Evolutionary conservation across 257 asterid species (phyloP).

Genomic region (Paulownia fortunei): DNA sequence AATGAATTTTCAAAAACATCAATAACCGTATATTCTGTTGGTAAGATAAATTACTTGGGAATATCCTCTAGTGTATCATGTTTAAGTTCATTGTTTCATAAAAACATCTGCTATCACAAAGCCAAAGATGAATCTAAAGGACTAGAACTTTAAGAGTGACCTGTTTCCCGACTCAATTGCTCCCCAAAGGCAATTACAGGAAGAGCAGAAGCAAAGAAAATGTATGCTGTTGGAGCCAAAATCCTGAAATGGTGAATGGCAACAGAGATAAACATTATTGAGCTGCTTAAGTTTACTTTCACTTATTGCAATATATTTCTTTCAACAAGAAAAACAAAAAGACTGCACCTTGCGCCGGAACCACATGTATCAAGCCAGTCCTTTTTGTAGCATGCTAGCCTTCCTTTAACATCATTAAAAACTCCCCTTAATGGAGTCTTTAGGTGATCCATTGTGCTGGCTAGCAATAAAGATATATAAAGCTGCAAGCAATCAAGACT

Average conservation of each 20-base stretch:
- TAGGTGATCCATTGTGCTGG: slow-evolving; percentile 41
- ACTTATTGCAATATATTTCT: neutral
- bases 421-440: slow-evolving; percentile 56
- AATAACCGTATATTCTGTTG: neutral
- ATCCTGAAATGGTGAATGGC: slow-evolving; percentile 41
- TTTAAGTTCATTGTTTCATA: neutral
- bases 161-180: slow-evolving; percentile 68
- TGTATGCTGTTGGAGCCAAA: slow-evolving; percentile 69
- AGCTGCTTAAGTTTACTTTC: neutral
- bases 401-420: slow-evolving; percentile 50
- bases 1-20: neutral
- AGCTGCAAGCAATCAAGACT: slow-evolving; percentile 22
- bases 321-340: neutral
- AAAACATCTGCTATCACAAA: neutral
- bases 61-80: neutral
- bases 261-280: neutral
- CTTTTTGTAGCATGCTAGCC: slow-evolving; percentile 58
- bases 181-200: slow-evolving; percentile 75
- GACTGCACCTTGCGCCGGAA: slow-evolving; percentile 46
- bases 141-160: slow-evolving; percentile 27
- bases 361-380: slow-evolving; percentile 64
- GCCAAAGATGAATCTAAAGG: neutral
- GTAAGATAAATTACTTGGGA: neutral
- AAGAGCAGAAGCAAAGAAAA: slow-evolving; percentile 71
- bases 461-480: slow-evolving; percentile 23